These are phyloP conservation scores for Trichosporon sp. DNA, from an alignment of 1,284 basidiomycete species.

Conservation along the genomic window DNA sequence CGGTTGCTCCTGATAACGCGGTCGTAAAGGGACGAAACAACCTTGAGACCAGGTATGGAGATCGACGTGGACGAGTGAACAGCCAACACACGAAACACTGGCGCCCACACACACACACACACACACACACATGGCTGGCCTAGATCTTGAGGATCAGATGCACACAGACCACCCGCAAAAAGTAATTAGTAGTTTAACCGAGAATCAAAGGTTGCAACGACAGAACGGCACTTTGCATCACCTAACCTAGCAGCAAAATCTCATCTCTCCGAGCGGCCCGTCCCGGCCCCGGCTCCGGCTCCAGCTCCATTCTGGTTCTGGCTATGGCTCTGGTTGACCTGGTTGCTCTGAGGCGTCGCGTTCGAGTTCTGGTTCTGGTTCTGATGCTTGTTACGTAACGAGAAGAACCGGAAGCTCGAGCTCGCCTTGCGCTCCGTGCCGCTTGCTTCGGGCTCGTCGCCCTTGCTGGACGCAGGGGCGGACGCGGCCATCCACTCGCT, in stretches of 20 bases:
- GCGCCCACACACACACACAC: not conserved
- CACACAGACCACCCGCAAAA: not conserved
- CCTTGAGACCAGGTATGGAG: not conserved
- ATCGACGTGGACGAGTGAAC: not conserved
- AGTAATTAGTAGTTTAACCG: not conserved
- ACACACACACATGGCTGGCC: not conserved
- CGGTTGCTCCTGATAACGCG: not conserved
- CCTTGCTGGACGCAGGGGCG: constrained; percentile 11
- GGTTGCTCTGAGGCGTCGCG: too few species aligned
- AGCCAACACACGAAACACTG: too few species aligned
- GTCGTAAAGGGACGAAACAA: not conserved
- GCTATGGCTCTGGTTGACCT: not conserved
- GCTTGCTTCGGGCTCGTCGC: constrained; percentile 24
- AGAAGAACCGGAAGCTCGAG: constrained; percentile 50
- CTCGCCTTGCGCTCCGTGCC: constrained; percentile 39
- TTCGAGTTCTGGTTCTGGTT: not conserved
- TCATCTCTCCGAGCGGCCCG: not conserved
- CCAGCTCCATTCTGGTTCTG: not conserved
- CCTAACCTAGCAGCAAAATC: not conserved
- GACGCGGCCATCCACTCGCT: constrained; percentile 14
- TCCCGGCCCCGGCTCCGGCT: not conserved
- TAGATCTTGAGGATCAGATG: not conserved
- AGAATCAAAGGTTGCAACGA: not conserved
- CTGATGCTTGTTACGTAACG: constrained; percentile 41
- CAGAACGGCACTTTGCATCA: constrained; percentile 7